Base-by-base conservation (phyloP, 2,329 filamentous ascomycete genomes). In the Monosporascus sp. region DNA sequence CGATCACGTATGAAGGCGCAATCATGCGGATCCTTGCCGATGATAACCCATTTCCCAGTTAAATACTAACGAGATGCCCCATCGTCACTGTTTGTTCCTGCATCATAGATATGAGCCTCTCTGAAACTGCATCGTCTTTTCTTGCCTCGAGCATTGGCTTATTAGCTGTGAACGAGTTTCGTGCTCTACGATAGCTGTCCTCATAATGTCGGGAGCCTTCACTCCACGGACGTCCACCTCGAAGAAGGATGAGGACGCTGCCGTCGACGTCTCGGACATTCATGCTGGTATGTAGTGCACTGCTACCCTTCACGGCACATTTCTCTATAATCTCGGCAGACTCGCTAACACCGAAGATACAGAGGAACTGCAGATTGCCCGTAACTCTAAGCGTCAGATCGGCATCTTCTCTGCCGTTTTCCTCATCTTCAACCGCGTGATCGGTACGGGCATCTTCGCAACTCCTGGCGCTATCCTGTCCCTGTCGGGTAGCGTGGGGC, bases 351-450 rank as follows among this genome's bases (percentile, higher is more conserved):
- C 26, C 43, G 11, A 27, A n/a, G 22, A 22, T 44, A 27, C 22
- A 46, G 43, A 26, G 14, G 43, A 46, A 14, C 43, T 46, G 24
- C 22, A 46, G 24, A 31, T 26, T 27, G 43, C 43, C 14, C 43
- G 43, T 16, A 24, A 46, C 11, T 22, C n/a, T 7, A 46, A 46
- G 48, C 66, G 74, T 8, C 80, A 81, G 65, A 76, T 83, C 20
- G 80, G 79, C 0, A 66, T 82, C 27, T 76, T 74, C 0, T 79
- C 79, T 3, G 74, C 79, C 6, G 75, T 79, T 1, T 82, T 82
- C 52, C 57, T 83, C 40, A 82, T 83, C 40, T 57, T 82, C 19
- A 83, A 83, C 54, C 81, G 81, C 61, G 82, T 83, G 77, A 81
- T 83, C 40, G 79, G 80, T 11, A 81, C 80, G 2, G 80, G 79